phyloP scores from a whole-genome alignment of 805 yeast species.

The Sugiyamaella boreocaroliniensis region DNA sequence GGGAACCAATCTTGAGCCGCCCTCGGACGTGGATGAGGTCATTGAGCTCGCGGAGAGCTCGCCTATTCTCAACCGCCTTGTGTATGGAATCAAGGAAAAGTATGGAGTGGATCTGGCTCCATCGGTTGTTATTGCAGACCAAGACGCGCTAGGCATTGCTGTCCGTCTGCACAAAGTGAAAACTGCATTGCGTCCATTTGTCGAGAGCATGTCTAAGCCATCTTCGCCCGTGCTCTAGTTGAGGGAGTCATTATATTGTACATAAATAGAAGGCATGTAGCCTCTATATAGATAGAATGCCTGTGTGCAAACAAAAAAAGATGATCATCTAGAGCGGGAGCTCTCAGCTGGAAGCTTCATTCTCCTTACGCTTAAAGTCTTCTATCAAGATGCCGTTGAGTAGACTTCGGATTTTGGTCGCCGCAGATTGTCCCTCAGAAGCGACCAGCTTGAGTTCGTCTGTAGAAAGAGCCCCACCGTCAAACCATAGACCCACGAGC shows the following conservation, averaged over 20 bases:
- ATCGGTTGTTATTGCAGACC: slow-evolving; percentile 38
- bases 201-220: background rate
- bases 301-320: background rate
- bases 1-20: slow-evolving; percentile 17
- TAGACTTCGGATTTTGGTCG: slow-evolving; percentile 38
- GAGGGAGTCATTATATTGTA: background rate
- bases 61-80: slow-evolving; percentile 20
- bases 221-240: background rate
- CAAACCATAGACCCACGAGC: slow-evolving; percentile 49
- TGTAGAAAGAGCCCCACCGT: slow-evolving; percentile 29
- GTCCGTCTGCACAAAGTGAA: slow-evolving; percentile 25
- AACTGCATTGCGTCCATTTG: slow-evolving; percentile 28
- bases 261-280: background rate
- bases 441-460: slow-evolving; percentile 23
- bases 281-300: background rate
- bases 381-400: slow-evolving; percentile 40
- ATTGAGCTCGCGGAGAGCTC: slow-evolving; percentile 17
- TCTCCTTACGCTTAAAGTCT: slow-evolving; percentile 10
- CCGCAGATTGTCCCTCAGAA: slow-evolving; percentile 36
- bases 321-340: background rate
- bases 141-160: slow-evolving; percentile 26
- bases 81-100: slow-evolving; percentile 23
- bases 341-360: background rate
- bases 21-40: slow-evolving; percentile 15
- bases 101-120: slow-evolving; percentile 36